phyloP scores from a whole-genome alignment of 176 grass and related monocot genomes.

The Phoenix roebelenii region DNA sequence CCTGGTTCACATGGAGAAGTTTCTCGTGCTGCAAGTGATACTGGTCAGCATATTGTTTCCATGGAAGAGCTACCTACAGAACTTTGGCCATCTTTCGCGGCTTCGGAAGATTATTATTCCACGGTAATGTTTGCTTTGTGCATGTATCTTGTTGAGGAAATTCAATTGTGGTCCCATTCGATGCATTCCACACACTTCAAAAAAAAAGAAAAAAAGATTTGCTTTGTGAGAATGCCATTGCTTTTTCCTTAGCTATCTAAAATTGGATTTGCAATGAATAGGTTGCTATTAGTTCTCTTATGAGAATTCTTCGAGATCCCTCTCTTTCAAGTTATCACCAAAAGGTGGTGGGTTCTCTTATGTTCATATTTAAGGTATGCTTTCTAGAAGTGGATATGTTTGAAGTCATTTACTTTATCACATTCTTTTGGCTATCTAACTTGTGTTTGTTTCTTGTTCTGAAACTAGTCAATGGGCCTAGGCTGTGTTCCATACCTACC shows the following conservation, averaged over 20 bases:
- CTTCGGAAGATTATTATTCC: conserved; percentile 97
- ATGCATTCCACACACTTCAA: no score
- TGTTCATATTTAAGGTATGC: conserved; percentile 96
- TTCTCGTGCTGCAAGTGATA: conserved; percentile 52
- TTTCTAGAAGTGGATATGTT: conserved; percentile 8
- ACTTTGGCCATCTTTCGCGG: conserved; percentile 88
- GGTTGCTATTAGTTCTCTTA: conserved; percentile 96
- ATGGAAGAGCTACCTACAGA: conserved; percentile 95
- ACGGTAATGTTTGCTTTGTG: conserved; percentile 49
- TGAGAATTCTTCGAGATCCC: conserved; percentile 90
- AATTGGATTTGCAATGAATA: conserved; percentile 28
- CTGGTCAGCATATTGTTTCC: conserved; percentile 88
- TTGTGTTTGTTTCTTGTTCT: not conserved
- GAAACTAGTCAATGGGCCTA: conserved; percentile 88
- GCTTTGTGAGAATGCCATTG: no score
- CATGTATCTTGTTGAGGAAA: not conserved
- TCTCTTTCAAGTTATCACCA: conserved; percentile 99
- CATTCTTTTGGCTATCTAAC: not conserved
- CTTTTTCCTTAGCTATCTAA: conserved; percentile 10
- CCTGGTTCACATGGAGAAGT: conserved; percentile 72
- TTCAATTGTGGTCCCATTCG: no score
- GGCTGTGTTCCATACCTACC: conserved; percentile 96
- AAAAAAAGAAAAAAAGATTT: no score
- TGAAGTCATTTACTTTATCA: not conserved
- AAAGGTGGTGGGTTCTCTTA: conserved; percentile 84